Conservation (phyloP, 495 filamentous ascomycete genomes). For the Echria macrotheca region DNA sequence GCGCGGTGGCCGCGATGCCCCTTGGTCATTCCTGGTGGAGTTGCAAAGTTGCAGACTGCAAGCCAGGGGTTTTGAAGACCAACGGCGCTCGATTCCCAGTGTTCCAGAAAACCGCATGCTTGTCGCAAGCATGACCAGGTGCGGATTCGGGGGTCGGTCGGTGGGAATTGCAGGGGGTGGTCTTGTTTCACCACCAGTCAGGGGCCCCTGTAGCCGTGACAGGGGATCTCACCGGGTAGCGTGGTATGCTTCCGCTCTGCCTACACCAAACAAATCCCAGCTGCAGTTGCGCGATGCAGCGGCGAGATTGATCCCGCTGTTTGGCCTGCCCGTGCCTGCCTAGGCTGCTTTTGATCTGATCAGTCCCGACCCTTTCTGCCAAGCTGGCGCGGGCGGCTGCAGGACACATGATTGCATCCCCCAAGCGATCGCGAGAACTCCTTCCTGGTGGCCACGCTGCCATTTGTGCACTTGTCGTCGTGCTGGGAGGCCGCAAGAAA, state of each 20-base stretch:
- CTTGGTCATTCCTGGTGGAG: conserved; percentile 9
- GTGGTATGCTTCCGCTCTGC: conserved; percentile 25
- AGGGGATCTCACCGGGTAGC: conserved; percentile 27
- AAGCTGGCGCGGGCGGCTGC: conserved; percentile 26
- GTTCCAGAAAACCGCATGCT: conserved; percentile 34
- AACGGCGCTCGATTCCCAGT: conserved; percentile 22
- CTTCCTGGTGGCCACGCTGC: conserved; percentile 12
- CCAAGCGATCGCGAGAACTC: conserved; percentile 10
- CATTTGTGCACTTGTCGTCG: conserved; percentile 9
- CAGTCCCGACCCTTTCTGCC: conserved; percentile 13
- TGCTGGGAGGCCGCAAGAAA: conserved; percentile 8
- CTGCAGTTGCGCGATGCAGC: conserved; percentile 15
- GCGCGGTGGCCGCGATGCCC: no score
- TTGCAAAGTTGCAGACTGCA: conserved; percentile 14
- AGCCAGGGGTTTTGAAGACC: conserved; percentile 12
- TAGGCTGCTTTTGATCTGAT: conserved; percentile 10
- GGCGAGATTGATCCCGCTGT: conserved; percentile 12
- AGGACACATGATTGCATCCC: conserved; percentile 13
- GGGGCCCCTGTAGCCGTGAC: conserved; percentile 29
- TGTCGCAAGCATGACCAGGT: conserved; percentile 28
- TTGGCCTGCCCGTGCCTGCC: conserved; percentile 10
- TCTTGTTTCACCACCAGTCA: conserved; percentile 38
- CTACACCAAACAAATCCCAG: conserved; percentile 11
- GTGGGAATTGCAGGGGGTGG: conserved; percentile 31
- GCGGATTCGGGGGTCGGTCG: conserved; percentile 22